A percentile compares a stretch with the other conserved stretches of the same genome.
Conservation (phyloP, 495 filamentous ascomycete genomes). For the Friedmanniomyces simplex region DNA sequence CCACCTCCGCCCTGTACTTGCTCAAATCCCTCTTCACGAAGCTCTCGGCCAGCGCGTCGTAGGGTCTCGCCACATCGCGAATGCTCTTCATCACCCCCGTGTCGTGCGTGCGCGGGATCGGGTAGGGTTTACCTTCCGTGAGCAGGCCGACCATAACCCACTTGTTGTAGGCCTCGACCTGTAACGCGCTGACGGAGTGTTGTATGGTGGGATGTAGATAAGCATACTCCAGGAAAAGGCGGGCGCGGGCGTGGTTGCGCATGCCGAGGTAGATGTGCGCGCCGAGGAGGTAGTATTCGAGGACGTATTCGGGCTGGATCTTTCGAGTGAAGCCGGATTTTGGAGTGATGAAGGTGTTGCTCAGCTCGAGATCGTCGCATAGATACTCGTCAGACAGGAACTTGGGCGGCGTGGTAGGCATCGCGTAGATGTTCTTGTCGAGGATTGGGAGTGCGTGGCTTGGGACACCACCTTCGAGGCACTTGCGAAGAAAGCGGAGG, state of each 20-base stretch:
- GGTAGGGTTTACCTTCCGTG: slow-evolving; percentile 52
- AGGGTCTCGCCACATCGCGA: slow-evolving; percentile 53
- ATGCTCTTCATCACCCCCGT: slow-evolving; percentile 45
- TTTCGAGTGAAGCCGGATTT: slow-evolving; percentile 45
- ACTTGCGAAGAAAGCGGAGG: slow-evolving; percentile 48
- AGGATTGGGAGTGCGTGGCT: slow-evolving; percentile 51
- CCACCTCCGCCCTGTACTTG: slow-evolving; percentile 48
- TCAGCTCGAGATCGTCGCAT: slow-evolving; percentile 22
- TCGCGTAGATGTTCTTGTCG: slow-evolving; percentile 56
- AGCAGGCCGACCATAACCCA: slow-evolving; percentile 75
- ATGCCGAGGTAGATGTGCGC: slow-evolving; percentile 68
- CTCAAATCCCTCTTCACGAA: slow-evolving; percentile 53
- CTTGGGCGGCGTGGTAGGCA: slow-evolving; percentile 36
- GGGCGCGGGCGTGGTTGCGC: slow-evolving; percentile 61
- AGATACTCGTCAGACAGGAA: slow-evolving; percentile 20
- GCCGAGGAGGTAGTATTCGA: slow-evolving; percentile 70
- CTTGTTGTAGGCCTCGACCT: slow-evolving; percentile 88
- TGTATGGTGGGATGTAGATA: slow-evolving; percentile 51
- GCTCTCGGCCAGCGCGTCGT: slow-evolving; percentile 54
- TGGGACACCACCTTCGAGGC: slow-evolving; percentile 46
- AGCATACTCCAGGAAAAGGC: slow-evolving; percentile 57
- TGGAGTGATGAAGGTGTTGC: slow-evolving; percentile 44
- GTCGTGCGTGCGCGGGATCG: slow-evolving; percentile 38
- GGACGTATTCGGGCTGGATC: slow-evolving; percentile 47
- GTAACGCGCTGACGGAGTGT: slow-evolving; percentile 55